phyloP scores from a whole-genome alignment of 2,329 filamentous ascomycete species.

The Beauveria asiatica region DNA sequence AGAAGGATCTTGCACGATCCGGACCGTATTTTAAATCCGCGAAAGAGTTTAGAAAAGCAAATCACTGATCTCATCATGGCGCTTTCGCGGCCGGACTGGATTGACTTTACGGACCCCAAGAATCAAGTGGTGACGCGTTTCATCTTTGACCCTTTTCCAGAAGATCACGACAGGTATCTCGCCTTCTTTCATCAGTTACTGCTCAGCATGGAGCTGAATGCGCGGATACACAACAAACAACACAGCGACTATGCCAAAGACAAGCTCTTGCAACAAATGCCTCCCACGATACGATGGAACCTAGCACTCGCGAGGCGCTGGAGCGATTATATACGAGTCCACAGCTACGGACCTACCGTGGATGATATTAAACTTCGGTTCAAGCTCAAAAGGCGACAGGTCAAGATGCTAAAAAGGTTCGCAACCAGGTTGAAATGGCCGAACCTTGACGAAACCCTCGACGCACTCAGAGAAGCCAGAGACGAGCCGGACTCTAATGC shows the following conservation, averaged over 20 bases:
- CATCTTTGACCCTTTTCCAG: slow-evolving; percentile 52
- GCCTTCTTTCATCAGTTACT: slow-evolving; percentile 72
- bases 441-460: slow-evolving; percentile 57
- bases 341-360: slow-evolving; percentile 45
- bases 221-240: slow-evolving; percentile 56
- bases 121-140: slow-evolving; percentile 69
- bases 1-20: slow-evolving; percentile 59
- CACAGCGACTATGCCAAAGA: slow-evolving; percentile 57
- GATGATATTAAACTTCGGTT: slow-evolving; percentile 55
- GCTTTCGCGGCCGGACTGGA: slow-evolving; percentile 61
- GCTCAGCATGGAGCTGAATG: slow-evolving; percentile 61
- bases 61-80: slow-evolving; percentile 65
- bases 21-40: slow-evolving; percentile 51
- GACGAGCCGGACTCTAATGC: slow-evolving; percentile 48
- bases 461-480: slow-evolving; percentile 52
- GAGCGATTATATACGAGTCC: slow-evolving; percentile 61
- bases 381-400: slow-evolving; percentile 57
- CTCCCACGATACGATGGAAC: slow-evolving; percentile 64
- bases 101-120: slow-evolving; percentile 60
- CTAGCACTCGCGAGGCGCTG: slow-evolving; percentile 65
- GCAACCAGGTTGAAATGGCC: slow-evolving; percentile 70
- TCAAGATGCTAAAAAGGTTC: slow-evolving; percentile 60
- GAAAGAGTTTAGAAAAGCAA: slow-evolving; percentile 59
- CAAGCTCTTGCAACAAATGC: slow-evolving; percentile 55
- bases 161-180: slow-evolving; percentile 49